A percentile compares a stretch with the other conserved stretches of the same genome.
Conservation (phyloP, 1,139 yeast species). For the Magnusiomyces magnusii region DNA sequence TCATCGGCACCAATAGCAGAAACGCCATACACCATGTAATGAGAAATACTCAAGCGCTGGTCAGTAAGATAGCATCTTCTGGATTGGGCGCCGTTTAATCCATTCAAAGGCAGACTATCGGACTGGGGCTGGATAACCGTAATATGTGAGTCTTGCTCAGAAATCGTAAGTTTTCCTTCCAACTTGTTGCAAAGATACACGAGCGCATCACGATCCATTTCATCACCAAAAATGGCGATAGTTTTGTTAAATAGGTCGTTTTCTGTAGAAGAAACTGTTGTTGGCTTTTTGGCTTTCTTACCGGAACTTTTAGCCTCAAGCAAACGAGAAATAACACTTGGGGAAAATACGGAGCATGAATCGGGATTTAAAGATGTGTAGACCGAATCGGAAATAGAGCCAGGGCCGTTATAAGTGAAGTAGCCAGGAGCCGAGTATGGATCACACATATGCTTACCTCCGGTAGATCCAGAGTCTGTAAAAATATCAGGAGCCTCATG, state of each 20-base stretch:
- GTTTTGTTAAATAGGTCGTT: constrained; percentile 15
- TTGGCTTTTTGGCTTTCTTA: background rate
- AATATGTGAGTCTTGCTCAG: constrained; percentile 13
- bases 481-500: background rate
- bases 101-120: background rate
- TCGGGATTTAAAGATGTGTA: constrained; percentile 8
- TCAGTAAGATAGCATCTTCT: constrained; percentile 16
- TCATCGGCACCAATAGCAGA: background rate
- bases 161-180: constrained; percentile 10
- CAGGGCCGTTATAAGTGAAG: constrained; percentile 8
- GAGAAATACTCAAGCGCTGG: constrained; percentile 14
- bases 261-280: background rate
- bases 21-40: constrained; percentile 18
- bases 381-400: background rate
- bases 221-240: constrained; percentile 18
- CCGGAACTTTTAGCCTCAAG: constrained; percentile 1
- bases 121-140: background rate
- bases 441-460: constrained; percentile 10
- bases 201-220: constrained; percentile 16
- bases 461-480: background rate
- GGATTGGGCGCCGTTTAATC: constrained; percentile 12
- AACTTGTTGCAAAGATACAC: constrained; percentile 15
- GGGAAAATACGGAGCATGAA: constrained; percentile 15
- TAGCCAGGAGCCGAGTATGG: constrained; percentile 16
- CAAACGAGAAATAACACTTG: constrained; percentile 7